Percentiles rank a stretch among this genome's conserved stretches.
These are phyloP conservation scores for Blastocystis sp. DNA, from an alignment of 352 stramenopile species.

Conservation along the genomic window DNA sequence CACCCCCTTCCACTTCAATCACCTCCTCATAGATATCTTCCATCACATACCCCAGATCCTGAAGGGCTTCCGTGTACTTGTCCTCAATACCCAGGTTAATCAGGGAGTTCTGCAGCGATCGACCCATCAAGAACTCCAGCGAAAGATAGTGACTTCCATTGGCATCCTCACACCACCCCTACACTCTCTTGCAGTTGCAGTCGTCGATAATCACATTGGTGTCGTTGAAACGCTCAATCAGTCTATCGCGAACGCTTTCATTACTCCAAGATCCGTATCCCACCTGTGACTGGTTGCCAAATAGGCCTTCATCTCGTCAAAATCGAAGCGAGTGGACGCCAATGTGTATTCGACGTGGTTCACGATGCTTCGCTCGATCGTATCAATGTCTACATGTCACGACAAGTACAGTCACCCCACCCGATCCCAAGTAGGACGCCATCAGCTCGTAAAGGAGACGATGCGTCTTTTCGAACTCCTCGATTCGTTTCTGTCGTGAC, in stretches of 20 bases:
- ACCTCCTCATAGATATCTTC: conserved; percentile 59
- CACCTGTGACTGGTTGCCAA: conserved; percentile 54
- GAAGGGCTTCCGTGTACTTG: conserved; percentile 57
- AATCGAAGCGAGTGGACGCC: conserved; percentile 58
- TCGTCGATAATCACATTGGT: conserved; percentile 57
- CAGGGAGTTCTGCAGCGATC: conserved; percentile 60
- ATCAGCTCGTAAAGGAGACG: conserved; percentile 55
- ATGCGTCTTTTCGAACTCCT: conserved; percentile 52
- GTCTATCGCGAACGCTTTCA: conserved; percentile 50
- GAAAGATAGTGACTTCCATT: conserved; percentile 57
- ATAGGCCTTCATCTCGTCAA: conserved; percentile 59
- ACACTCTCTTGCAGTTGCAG: conserved; percentile 58
- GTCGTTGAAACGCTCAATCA: conserved; percentile 60
- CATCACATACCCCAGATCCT: conserved; percentile 59
- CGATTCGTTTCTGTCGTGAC: neutral
- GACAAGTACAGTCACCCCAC: neutral
- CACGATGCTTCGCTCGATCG: conserved; percentile 56
- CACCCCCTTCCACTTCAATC: neutral
- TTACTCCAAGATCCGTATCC: neutral
- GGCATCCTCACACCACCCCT: neutral
- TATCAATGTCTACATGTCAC: conserved; percentile 47
- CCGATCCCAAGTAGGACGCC: conserved; percentile 45
- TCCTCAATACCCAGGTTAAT: conserved; percentile 61
- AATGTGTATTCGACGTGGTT: conserved; percentile 61
- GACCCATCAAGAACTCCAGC: conserved; percentile 61